Percentiles rank a stretch among this genome's conserved stretches.
Evolutionary conservation across 257 asterid genomes (phyloP).

Genomic region (Solanum arcanum): DNA sequence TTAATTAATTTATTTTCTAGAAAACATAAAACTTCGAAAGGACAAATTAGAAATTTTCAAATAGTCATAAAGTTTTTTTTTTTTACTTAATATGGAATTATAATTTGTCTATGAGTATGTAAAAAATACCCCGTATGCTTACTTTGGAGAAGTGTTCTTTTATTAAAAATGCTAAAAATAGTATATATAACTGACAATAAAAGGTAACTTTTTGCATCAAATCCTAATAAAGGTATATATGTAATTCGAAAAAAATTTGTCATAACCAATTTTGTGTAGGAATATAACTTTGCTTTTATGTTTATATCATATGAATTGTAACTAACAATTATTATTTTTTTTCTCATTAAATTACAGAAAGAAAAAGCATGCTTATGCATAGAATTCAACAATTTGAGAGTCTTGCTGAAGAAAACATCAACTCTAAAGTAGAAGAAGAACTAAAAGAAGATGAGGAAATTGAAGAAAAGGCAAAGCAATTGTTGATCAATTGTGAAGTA

Average conservation of each 20-base stretch:
- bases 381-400: conserved; percentile 12
- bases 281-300: background rate
- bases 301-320: background rate
- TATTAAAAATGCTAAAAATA: background rate
- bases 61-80: no score
- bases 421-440: background rate
- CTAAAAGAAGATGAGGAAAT: background rate
- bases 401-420: background rate
- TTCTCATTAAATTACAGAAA: conserved; percentile 5
- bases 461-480: conserved; percentile 27
- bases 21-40: no score
- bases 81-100: background rate
- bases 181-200: background rate
- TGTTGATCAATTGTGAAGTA: conserved; percentile 4
- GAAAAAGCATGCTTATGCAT: conserved; percentile 19
- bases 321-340: background rate
- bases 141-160: background rate
- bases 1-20: no score
- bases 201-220: background rate
- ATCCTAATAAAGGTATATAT: background rate
- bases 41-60: no score
- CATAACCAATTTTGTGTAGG: background rate
- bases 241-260: background rate
- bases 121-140: background rate
- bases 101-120: background rate